Evolutionary conservation across 1,139 yeast species (phyloP), one percentile per base, ranked within the genome.

Genomic region (Ogataea hybrid): DNA sequence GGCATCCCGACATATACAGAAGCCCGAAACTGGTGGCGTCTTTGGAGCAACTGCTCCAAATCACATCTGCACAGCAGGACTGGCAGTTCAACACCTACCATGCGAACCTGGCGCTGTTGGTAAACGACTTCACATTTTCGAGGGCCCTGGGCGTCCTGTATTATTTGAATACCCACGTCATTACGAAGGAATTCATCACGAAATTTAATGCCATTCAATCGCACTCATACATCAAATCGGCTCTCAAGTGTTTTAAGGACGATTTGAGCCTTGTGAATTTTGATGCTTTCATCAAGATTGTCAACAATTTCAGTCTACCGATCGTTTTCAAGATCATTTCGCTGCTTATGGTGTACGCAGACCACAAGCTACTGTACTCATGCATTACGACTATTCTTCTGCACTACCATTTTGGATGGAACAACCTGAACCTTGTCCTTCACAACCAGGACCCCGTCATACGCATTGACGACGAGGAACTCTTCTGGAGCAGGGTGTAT

Each of bases 381-480:
- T 53, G 70, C 15, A 49, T 67, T 3, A 41, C 69, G 25, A 66
- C 68, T 22, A 57, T 73, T 3, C 50, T 72, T 22, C 57, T 68
- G 34, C 70, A 72, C 44, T 68, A 71, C 53, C 79, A 75, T 56
- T 73, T 69, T 56, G 80, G 80, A 0, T 75, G 74, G 61, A 65
- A 63, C 38, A 69, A 65, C 49, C 53, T 74, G 15, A 62, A 59
- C 30, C 44, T 57, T 29, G 43, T 58, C 2, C 39, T 54, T 14
- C 43, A 42, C 32, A 39, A 42, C 36, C 15, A 30, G 37, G 49
- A 42, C 34, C 45, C 23, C 33, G 42, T 38, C 35, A 47, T 50
- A 33, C 48, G 38, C 23, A 52, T 62, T 27, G 53, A 46, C 25
- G 64, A 64, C 36, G 56, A 52, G 6, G 61, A 58, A 27, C 54